phyloP scores from a whole-genome alignment of 2,329 filamentous ascomycete genomes.

The Aureobasidium sp. region DNA sequence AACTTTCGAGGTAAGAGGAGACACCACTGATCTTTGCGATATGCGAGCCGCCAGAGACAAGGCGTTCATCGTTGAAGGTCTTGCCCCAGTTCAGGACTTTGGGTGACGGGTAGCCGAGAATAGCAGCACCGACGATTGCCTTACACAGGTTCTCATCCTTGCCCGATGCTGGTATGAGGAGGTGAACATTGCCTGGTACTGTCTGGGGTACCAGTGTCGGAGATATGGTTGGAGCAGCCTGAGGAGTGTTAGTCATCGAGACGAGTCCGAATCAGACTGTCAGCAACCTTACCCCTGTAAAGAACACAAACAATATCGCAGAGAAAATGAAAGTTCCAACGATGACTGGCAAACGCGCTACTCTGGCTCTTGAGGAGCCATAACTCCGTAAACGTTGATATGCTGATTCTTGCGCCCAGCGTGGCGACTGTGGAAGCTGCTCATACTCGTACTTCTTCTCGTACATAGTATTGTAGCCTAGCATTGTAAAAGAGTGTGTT shows the following conservation, averaged over 20 bases:
- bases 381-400: not conserved
- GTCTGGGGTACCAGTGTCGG: not conserved
- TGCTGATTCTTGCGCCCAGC: conserved; percentile 8
- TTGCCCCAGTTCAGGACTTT: conserved; percentile 23
- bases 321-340: not conserved
- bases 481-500: not conserved
- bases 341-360: not conserved
- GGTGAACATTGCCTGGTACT: not conserved
- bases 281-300: not conserved
- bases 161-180: conserved; percentile 3
- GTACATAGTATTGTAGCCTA: not conserved
- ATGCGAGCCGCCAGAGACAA: conserved; percentile 19
- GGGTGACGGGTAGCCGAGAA: conserved; percentile 23
- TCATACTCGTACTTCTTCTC: conserved; percentile 9
- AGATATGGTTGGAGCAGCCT: not conserved
- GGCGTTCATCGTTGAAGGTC: not conserved
- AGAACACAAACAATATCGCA: not conserved
- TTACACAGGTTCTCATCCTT: conserved; percentile 21
- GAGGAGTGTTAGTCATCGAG: not conserved
- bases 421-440: conserved; percentile 3
- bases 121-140: conserved; percentile 21
- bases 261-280: not conserved
- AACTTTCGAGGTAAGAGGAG: conserved; percentile 24
- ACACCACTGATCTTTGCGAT: conserved; percentile 25
- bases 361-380: conserved; percentile 2